phyloP scores from a whole-genome alignment of 345 rosid species.

The Lenwebbia sp. region DNA sequence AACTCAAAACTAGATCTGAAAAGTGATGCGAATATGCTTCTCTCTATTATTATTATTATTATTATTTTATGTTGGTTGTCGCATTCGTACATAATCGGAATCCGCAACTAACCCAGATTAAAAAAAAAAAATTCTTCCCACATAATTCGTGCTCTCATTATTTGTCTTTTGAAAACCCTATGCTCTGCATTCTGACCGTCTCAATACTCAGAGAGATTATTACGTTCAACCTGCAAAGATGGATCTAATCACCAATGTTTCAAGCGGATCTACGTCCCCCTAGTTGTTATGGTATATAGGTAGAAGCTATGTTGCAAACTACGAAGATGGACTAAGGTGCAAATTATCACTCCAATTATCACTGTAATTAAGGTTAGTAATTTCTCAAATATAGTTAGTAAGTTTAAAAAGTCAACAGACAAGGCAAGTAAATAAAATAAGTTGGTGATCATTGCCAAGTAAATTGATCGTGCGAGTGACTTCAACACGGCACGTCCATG shows the following conservation, averaged over 20 bases:
- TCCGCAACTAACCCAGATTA: rapidly evolving
- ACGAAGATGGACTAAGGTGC: background rate
- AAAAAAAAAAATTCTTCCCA: background rate
- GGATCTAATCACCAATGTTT: background rate
- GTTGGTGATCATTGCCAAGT: background rate
- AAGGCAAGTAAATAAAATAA: background rate
- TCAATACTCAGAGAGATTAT: background rate
- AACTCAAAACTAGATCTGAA: rapidly evolving
- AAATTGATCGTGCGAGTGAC: background rate
- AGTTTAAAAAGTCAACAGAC: background rate
- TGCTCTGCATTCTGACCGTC: background rate
- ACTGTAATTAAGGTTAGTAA: background rate
- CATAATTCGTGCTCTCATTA: background rate
- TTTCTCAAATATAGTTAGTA: background rate
- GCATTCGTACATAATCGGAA: background rate
- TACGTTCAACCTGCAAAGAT: background rate
- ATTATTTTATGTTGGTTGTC: background rate
- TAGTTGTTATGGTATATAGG: background rate
- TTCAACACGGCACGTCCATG: background rate
- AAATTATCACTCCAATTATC: background rate
- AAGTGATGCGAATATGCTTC: background rate
- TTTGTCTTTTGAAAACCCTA: background rate
- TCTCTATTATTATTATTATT: no score
- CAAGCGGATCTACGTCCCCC: background rate
- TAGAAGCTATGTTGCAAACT: background rate